Conservation (phyloP, 129 eudicot genomes). For the Flaveria trinervia region DNA sequence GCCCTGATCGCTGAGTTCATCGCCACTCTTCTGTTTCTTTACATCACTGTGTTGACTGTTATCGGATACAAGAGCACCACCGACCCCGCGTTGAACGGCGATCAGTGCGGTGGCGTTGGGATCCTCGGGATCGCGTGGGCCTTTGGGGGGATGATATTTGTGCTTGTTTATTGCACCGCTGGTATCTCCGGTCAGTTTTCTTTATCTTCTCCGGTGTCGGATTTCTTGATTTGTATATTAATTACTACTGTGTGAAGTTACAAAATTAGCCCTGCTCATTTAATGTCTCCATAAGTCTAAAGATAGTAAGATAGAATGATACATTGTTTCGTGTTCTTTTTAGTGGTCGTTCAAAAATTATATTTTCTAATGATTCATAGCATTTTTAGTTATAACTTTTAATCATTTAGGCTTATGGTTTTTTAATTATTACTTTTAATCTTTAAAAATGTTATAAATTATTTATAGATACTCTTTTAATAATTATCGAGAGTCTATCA, state of each 20-base stretch:
- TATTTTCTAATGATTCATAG: no score
- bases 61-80: constrained; percentile 15
- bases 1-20: constrained; percentile 17
- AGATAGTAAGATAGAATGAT: no score
- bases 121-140: constrained; percentile 18
- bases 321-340: no score
- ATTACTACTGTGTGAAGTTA: not conserved
- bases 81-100: constrained; percentile 14
- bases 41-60: constrained; percentile 9
- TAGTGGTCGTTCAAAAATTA: no score
- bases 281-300: no score
- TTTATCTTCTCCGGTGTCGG: not conserved
- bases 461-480: no score
- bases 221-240: not conserved
- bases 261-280: not conserved
- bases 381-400: no score
- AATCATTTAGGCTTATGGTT: no score
- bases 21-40: constrained; percentile 12
- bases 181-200: constrained; percentile 16
- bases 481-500: no score
- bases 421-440: no score
- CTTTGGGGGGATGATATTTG: constrained; percentile 11
- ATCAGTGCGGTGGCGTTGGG: constrained; percentile 8
- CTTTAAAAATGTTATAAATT: no score
- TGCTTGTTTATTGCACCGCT: constrained; percentile 22